These are phyloP conservation scores for Coniferiporia weirii DNA, from an alignment of 1,284 basidiomycete genomes.

Conservation along the genomic window DNA sequence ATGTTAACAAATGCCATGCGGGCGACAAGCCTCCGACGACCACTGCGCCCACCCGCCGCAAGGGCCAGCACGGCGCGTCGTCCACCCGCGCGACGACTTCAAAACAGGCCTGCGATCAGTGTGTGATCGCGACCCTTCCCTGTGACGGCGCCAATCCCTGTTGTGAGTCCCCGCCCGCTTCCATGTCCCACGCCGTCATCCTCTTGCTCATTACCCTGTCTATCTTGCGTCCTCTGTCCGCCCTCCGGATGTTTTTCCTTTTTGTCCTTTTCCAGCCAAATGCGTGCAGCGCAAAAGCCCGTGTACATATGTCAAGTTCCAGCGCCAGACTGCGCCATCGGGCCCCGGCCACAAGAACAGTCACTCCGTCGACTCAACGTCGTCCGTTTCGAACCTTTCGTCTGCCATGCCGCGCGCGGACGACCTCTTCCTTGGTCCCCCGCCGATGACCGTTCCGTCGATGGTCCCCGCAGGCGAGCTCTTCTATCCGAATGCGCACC, in stretches of 20 bases:
- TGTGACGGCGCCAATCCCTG: constrained; percentile 83
- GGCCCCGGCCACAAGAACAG: constrained; percentile 52
- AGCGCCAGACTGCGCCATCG: constrained; percentile 71
- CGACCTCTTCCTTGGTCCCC: constrained; percentile 18
- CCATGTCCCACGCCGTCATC: constrained; percentile 4
- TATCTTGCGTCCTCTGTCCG: too few relatives aligned
- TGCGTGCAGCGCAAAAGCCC: constrained; percentile 68
- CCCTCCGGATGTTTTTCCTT: too few relatives aligned
- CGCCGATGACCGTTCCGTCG: constrained; percentile 17
- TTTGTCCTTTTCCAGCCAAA: constrained; percentile 49
- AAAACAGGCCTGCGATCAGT: constrained; percentile 83
- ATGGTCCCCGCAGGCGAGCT: constrained; percentile 14
- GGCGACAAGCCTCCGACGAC: constrained; percentile 56
- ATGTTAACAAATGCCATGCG: constrained; percentile 87
- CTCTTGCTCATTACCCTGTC: background rate
- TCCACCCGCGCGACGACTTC: constrained; percentile 67
- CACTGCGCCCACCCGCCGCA: constrained; percentile 41
- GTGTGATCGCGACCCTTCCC: constrained; percentile 72
- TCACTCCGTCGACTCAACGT: constrained; percentile 12
- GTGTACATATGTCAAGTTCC: constrained; percentile 83
- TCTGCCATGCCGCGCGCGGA: constrained; percentile 16
- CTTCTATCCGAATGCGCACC: constrained; percentile 12
- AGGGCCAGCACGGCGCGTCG: constrained; percentile 46
- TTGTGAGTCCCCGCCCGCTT: constrained; percentile 32
- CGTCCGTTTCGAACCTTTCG: constrained; percentile 1